These are phyloP conservation scores for Crucibulum laeve DNA, from an alignment of 768 basidiomycete species.

Conservation along the genomic window DNA sequence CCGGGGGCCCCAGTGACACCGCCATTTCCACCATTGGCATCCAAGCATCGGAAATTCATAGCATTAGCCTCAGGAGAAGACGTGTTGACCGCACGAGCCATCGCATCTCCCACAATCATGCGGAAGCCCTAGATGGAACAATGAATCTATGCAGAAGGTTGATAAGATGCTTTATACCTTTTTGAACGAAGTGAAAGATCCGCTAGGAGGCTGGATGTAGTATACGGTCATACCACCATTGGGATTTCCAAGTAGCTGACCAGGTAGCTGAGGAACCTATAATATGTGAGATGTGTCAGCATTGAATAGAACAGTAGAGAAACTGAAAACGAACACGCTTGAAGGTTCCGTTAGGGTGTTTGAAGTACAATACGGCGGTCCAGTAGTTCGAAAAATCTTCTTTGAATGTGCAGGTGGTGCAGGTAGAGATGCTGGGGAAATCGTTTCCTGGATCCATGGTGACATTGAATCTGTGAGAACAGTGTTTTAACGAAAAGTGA, in stretches of 20 bases:
- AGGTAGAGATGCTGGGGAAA: slow-evolving; percentile 10
- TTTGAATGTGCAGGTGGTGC: slow-evolving; percentile 15
- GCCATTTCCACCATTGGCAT: slow-evolving; percentile 10
- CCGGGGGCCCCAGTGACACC: slow-evolving; percentile 12
- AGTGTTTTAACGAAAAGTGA: neutral
- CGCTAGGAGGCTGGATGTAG: slow-evolving; percentile 14
- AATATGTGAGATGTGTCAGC: neutral
- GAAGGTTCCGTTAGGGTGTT: slow-evolving; percentile 15
- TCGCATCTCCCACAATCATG: slow-evolving; percentile 16
- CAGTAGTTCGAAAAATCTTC: slow-evolving; percentile 17
- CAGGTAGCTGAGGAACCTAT: slow-evolving; percentile 16
- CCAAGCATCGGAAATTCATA: slow-evolving; percentile 15
- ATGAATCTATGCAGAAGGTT: neutral
- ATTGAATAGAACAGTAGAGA: neutral
- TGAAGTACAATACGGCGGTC: slow-evolving; percentile 18
- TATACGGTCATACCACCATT: slow-evolving; percentile 18
- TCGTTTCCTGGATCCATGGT: slow-evolving; percentile 14
- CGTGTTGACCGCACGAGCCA: slow-evolving; percentile 9
- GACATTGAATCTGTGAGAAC: slow-evolving; percentile 10
- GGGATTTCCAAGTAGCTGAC: slow-evolving; percentile 14
- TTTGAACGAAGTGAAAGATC: slow-evolving; percentile 11
- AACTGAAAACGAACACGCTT: slow-evolving; percentile 8
- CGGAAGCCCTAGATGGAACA: slow-evolving; percentile 13
- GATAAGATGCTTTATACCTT: slow-evolving; percentile 6
- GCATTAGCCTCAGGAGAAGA: slow-evolving; percentile 9